These are phyloP conservation scores for Thalia dealbata DNA, from an alignment of 176 grass and related monocot species.

Conservation along the genomic window DNA sequence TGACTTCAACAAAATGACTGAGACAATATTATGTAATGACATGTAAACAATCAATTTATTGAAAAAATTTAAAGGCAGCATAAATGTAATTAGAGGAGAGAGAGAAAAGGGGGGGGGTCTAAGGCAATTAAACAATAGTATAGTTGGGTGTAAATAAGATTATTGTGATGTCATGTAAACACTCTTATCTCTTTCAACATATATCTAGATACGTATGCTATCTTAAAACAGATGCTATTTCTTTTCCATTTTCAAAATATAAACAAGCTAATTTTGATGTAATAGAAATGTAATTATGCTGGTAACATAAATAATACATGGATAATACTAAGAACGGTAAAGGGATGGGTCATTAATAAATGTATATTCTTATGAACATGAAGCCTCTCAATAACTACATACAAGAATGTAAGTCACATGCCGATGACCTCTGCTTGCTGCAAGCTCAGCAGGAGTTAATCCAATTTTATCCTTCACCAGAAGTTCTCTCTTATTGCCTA, in stretches of 20 bases:
- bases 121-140: no score
- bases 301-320: not conserved
- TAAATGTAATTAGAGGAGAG: no score
- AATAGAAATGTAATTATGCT: not conserved
- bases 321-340: not conserved
- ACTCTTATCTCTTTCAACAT: no score
- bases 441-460: constrained; percentile 78
- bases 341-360: not conserved
- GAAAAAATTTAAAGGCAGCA: no score
- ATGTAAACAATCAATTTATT: no score
- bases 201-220: no score
- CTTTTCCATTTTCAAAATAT: not conserved
- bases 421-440: constrained; percentile 70
- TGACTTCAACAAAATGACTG: not conserved
- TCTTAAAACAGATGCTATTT: not conserved
- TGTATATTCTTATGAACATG: not conserved
- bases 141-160: no score
- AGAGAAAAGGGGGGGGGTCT: no score
- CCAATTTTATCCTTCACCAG: constrained; percentile 69
- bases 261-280: not conserved
- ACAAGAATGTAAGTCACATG: constrained; percentile 87
- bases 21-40: no score
- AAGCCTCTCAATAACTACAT: constrained; percentile 29
- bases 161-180: no score
- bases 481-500: constrained; percentile 74